phyloP scores from a whole-genome alignment of 768 basidiomycete genomes.

The Pleurotus platypus region DNA sequence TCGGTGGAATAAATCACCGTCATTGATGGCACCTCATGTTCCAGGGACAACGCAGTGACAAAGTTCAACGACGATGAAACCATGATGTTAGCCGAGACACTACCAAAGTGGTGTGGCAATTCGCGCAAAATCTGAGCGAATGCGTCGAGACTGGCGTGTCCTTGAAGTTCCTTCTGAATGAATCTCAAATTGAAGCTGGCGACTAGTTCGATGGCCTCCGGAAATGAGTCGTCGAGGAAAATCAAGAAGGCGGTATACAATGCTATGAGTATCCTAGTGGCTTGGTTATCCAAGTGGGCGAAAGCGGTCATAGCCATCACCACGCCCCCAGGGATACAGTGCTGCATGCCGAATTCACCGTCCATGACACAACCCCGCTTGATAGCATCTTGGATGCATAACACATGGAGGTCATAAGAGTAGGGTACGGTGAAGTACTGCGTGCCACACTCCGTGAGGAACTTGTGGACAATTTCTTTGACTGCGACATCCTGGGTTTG shows the following conservation, averaged over 20 bases:
- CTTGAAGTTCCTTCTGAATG: conserved; percentile 21
- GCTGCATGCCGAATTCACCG: conserved; percentile 16
- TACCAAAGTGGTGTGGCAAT: conserved; percentile 21
- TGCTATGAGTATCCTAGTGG: conserved; percentile 30
- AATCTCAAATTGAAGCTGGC: conserved; percentile 31
- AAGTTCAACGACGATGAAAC: conserved; percentile 30
- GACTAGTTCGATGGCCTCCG: conserved; percentile 20
- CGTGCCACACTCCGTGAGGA: too few relatives aligned
- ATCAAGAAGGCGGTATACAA: conserved; percentile 36
- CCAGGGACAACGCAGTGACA: conserved; percentile 28
- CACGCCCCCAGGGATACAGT: conserved; percentile 28
- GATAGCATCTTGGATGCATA: conserved; percentile 18
- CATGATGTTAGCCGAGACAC: conserved; percentile 30
- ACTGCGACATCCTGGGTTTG: too few relatives aligned
- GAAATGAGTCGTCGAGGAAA: conserved; percentile 31
- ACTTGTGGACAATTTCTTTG: too few relatives aligned
- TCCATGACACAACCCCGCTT: conserved; percentile 22
- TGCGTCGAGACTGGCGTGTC: conserved; percentile 24
- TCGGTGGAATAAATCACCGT: conserved; percentile 11
- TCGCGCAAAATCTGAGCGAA: conserved; percentile 28
- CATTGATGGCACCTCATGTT: conserved; percentile 25
- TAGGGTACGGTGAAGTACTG: too few relatives aligned
- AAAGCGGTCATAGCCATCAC: conserved; percentile 23
- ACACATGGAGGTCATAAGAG: too few relatives aligned
- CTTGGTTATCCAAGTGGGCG: conserved; percentile 22